A percentile compares a stretch with the other conserved stretches of the same genome.
These are phyloP conservation scores for Skeletonema menzelii DNA, from an alignment of 108 stramenopile species.

Conservation along the genomic window DNA sequence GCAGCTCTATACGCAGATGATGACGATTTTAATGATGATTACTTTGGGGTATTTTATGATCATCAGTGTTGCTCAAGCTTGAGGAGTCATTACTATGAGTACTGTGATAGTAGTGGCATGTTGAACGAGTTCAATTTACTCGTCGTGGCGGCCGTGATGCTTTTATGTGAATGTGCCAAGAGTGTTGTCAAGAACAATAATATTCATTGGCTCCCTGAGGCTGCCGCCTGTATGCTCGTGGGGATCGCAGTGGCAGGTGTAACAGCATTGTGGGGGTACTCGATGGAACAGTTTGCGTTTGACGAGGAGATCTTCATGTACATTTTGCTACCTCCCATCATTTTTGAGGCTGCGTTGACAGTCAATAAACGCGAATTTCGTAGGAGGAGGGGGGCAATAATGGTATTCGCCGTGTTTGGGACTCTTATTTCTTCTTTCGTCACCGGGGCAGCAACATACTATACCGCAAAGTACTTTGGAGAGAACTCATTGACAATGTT, in stretches of 20 bases:
- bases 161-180: conserved; percentile 76
- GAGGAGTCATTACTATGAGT: conserved; percentile 48
- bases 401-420: conserved; percentile 79
- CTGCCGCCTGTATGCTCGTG: conserved; percentile 86
- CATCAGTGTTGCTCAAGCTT: conserved; percentile 65
- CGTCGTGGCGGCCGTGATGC: conserved; percentile 70
- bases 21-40: conserved; percentile 66
- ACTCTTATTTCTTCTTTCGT: conserved; percentile 68
- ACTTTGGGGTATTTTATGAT: conserved; percentile 57
- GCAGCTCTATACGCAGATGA: conserved; percentile 31
- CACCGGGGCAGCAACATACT: conserved; percentile 69
- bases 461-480: conserved; percentile 37
- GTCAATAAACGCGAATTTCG: conserved; percentile 80
- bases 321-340: conserved; percentile 85
- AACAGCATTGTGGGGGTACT: conserved; percentile 23
- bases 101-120: conserved; percentile 59
- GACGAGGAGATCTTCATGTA: conserved; percentile 85
- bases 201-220: conserved; percentile 79
- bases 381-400: conserved; percentile 72
- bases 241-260: conserved; percentile 28
- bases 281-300: conserved; percentile 59
- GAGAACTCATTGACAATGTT: conserved; percentile 32
- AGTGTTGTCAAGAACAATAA: conserved; percentile 51
- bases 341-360: conserved; percentile 78
- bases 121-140: conserved; percentile 61